Percentiles rank a stretch among this genome's conserved stretches.
These are phyloP conservation scores for Poa pratensis DNA, from an alignment of 176 grass and related monocot species.

Conservation along the genomic window DNA sequence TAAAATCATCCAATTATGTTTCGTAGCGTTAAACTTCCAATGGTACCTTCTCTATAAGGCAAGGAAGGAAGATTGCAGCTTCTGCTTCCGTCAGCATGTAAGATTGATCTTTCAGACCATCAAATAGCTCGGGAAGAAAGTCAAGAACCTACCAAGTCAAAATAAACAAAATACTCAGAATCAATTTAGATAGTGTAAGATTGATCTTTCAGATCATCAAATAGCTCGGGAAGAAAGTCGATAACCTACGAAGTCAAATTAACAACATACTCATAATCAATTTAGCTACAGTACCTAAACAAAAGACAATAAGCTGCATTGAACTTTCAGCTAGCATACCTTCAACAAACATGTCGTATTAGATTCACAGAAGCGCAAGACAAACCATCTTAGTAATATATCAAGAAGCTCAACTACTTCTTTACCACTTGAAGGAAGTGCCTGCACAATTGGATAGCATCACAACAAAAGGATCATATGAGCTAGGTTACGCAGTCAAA, in stretches of 20 bases:
- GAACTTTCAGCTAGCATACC: constrained; percentile 50
- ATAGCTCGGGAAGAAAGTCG: constrained; percentile 96
- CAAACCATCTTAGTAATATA: constrained; percentile 97
- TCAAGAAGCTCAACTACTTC: constrained; percentile 95
- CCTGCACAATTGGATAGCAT: constrained; percentile 52
- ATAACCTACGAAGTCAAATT: constrained; percentile 62
- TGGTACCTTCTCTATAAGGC: constrained; percentile 86
- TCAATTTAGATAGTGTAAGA: constrained; percentile 45
- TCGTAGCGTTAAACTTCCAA: neutral
- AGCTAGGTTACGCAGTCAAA: constrained; percentile 2
- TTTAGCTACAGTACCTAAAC: neutral
- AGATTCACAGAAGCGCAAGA: constrained; percentile 96
- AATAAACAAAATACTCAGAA: constrained; percentile 3
- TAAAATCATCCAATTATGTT: neutral
- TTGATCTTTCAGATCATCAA: constrained; percentile 86
- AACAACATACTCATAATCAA: neutral
- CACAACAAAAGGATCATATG: constrained; percentile 16
- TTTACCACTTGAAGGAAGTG: constrained; percentile 70
- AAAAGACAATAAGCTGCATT: neutral
- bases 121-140: constrained; percentile 98
- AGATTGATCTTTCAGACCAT: constrained; percentile 81
- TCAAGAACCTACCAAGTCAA: constrained; percentile 76
- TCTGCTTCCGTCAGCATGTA: constrained; percentile 94
- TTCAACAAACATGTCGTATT: constrained; percentile 99
- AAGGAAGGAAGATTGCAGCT: constrained; percentile 94